phyloP scores from a whole-genome alignment of 306 rosid genomes.

The Rosa lucieae region DNA sequence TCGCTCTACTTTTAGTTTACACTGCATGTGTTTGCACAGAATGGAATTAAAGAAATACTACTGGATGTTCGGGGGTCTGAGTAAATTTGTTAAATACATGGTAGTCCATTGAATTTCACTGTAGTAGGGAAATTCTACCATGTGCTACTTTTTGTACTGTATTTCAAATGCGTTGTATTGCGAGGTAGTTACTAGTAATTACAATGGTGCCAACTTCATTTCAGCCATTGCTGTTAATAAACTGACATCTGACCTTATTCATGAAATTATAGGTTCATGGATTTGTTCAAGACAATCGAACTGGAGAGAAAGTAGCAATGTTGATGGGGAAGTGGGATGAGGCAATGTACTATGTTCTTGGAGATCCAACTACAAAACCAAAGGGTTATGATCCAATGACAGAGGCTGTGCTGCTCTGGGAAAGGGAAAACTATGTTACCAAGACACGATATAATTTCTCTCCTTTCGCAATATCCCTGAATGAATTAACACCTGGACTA shows the following conservation, averaged over 20 bases:
- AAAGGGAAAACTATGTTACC: constrained; percentile 58
- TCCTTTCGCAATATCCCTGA: constrained; percentile 86
- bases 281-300: constrained; percentile 95
- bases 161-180: not conserved
- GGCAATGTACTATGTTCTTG: constrained; percentile 96
- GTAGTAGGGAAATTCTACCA: not conserved
- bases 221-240: not conserved
- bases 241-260: not conserved
- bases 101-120: not conserved
- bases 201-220: not conserved
- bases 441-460: constrained; percentile 97
- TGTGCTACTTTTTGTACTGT: not conserved
- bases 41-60: not conserved
- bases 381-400: constrained; percentile 98
- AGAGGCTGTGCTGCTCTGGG: constrained; percentile 94
- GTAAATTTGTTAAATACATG: not conserved
- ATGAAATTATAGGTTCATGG: constrained; percentile 81
- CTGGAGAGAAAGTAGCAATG: constrained; percentile 99
- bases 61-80: not conserved
- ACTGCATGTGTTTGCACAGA: not conserved
- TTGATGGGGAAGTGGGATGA: constrained; percentile 97
- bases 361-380: constrained; percentile 91
- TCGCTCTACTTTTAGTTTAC: too few species aligned
- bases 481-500: constrained; percentile 80
- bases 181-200: not conserved